Conservation (phyloP, 2,329 filamentous ascomycete species). For the Phoma sp. region DNA sequence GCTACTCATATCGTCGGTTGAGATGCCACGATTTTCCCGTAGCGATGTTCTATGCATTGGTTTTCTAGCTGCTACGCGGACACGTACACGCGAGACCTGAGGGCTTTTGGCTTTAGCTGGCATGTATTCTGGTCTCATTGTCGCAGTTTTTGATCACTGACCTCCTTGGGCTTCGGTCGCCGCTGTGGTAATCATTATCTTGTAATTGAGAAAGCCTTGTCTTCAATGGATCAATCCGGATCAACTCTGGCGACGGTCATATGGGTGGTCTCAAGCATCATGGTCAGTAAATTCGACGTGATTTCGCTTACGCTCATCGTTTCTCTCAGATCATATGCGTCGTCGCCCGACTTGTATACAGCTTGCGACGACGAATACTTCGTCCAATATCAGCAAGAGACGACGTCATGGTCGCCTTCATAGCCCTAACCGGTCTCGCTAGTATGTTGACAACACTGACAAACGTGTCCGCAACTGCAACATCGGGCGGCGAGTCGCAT, state of each 20-base stretch:
- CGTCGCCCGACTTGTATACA: constrained; percentile 13
- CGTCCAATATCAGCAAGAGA: constrained; percentile 21
- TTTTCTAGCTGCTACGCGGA: neutral
- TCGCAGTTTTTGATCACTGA: no score
- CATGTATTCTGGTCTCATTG: neutral
- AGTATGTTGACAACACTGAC: constrained; percentile 31
- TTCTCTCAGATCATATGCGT: neutral
- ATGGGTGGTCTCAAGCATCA: neutral
- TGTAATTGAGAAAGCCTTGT: neutral
- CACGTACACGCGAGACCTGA: neutral
- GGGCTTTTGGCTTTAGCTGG: neutral
- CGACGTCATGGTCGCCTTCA: constrained; percentile 27
- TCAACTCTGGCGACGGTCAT: neutral
- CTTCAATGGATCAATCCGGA: neutral
- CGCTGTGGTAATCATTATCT: neutral
- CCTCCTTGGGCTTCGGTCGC: no score
- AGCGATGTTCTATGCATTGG: neutral
- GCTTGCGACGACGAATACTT: constrained; percentile 18
- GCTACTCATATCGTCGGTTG: neutral
- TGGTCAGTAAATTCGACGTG: neutral
- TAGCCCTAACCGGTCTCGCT: constrained; percentile 29
- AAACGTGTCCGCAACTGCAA: constrained; percentile 27
- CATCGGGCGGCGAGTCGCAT: constrained; percentile 21
- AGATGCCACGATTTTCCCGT: neutral
- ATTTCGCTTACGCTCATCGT: neutral